phyloP scores from a whole-genome alignment of 2,329 filamentous ascomycete genomes.

The Colletotrichum salicis region DNA sequence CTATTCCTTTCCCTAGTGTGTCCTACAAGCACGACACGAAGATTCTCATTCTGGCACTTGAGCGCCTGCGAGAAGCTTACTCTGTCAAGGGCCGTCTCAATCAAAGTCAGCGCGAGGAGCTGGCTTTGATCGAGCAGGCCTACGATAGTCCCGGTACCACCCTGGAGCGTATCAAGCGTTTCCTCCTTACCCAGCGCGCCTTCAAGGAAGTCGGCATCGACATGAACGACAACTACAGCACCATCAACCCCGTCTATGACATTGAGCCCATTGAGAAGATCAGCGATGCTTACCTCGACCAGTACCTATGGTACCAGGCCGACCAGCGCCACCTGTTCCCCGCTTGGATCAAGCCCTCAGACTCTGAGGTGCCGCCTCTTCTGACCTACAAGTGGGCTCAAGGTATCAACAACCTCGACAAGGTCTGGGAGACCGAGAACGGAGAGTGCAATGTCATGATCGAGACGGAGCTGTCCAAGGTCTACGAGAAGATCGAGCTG shows the following conservation, averaged over 20 bases:
- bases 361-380: slow-evolving; percentile 95
- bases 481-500: slow-evolving; percentile 99
- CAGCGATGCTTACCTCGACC: slow-evolving; percentile 96
- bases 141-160: slow-evolving; percentile 98
- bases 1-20: slow-evolving; percentile 97
- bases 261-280: slow-evolving; percentile 99
- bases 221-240: slow-evolving; percentile 99
- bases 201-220: slow-evolving; percentile 99
- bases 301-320: slow-evolving; percentile 99
- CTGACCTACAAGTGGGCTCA: slow-evolving; percentile 99
- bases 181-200: slow-evolving; percentile 93
- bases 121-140: slow-evolving; percentile 96
- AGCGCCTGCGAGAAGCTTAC: slow-evolving; percentile 93
- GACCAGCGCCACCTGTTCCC: slow-evolving; percentile 97
- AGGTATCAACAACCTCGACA: slow-evolving; percentile 96
- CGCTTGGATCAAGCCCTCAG: slow-evolving; percentile 98
- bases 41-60: slow-evolving; percentile 93
- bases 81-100: slow-evolving; percentile 97
- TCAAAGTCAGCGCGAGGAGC: slow-evolving; percentile 95
- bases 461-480: slow-evolving; percentile 97
- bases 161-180: slow-evolving; percentile 94
- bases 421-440: slow-evolving; percentile 92
- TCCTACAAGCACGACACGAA: slow-evolving; percentile 99
- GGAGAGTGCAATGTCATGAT: slow-evolving; percentile 99
- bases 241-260: slow-evolving; percentile 98